Percentiles rank a stretch among this genome's conserved stretches.
These are phyloP conservation scores for Sporothrix euskadiensis DNA, from an alignment of 2,329 filamentous ascomycete genomes.

Conservation along the genomic window DNA sequence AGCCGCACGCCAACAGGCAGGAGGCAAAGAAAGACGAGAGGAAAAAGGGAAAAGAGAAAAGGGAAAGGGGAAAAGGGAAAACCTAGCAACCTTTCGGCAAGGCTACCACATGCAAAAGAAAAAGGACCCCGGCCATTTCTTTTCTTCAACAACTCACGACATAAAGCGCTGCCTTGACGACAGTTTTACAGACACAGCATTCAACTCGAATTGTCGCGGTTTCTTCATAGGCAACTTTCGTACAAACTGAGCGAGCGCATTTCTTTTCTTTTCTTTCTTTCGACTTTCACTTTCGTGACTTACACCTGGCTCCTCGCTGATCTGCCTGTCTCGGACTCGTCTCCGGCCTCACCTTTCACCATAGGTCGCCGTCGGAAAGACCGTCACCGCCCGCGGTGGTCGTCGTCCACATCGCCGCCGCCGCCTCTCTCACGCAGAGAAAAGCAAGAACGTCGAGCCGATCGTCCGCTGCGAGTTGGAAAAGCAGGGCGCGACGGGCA, in stretches of 20 bases:
- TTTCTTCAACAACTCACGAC: not conserved
- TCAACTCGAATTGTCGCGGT: not conserved
- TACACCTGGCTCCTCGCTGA: not conserved
- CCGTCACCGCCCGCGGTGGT: constrained; percentile 29
- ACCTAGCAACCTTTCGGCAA: not conserved
- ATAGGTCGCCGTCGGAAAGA: constrained; percentile 32
- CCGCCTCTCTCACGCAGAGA: constrained; percentile 22
- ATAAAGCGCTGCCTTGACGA: not conserved
- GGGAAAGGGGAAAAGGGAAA: not conserved
- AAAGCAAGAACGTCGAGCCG: constrained; percentile 24
- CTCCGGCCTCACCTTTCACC: constrained; percentile 9
- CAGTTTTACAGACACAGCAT: not conserved
- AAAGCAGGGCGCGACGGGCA: not conserved
- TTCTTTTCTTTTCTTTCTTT: not conserved
- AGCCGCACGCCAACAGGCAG: constrained; percentile 1
- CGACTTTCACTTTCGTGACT: not conserved
- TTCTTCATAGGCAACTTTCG: not conserved
- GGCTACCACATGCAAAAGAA: constrained; percentile 11
- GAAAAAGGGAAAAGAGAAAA: not conserved
- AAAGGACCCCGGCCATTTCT: not conserved
- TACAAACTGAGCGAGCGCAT: not conserved
- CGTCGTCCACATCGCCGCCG: constrained; percentile 24
- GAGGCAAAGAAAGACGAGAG: not conserved
- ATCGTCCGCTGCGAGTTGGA: constrained; percentile 21
- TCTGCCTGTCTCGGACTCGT: not conserved